Evolutionary conservation across 768 basidiomycete species (phyloP).

Genomic region (Suillus luteus): DNA sequence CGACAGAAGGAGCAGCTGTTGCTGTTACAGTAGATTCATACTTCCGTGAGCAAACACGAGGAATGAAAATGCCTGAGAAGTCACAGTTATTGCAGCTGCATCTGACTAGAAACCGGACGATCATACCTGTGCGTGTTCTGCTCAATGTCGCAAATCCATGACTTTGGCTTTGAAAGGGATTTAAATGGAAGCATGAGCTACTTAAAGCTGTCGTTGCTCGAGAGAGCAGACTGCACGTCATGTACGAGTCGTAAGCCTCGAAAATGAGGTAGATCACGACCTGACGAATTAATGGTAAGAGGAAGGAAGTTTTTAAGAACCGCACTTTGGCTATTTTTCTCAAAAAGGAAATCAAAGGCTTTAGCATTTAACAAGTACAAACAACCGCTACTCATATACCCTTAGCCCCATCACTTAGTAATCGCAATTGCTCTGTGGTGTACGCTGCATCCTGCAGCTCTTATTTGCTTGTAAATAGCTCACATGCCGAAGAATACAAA

Average conservation of each 20-base stretch:
- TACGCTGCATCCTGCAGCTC: background rate
- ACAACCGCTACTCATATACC: constrained; percentile 4
- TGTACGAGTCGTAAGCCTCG: constrained; percentile 6
- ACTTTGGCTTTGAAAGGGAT: background rate
- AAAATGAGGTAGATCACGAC: constrained; percentile 9
- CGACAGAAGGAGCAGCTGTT: background rate
- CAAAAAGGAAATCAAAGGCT: constrained; percentile 8
- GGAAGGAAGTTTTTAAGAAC: constrained; percentile 14
- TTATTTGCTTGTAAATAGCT: constrained; percentile 1
- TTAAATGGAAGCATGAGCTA: constrained; percentile 5
- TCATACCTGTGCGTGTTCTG: background rate
- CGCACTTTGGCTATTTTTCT: background rate
- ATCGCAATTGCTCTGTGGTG: background rate
- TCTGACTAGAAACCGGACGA: background rate
- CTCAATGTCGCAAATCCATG: constrained; percentile 4
- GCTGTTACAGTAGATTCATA: constrained; percentile 12
- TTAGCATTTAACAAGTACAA: constrained; percentile 1
- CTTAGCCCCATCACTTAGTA: constrained; percentile 1
- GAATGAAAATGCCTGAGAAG: background rate
- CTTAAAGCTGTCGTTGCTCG: constrained; percentile 9
- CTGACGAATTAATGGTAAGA: background rate
- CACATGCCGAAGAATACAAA: constrained; percentile 54
- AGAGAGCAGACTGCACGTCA: constrained; percentile 11
- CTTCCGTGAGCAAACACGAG: background rate
- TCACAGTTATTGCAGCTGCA: background rate